These are phyloP conservation scores for Leishmania braziliensis DNA, from an alignment of 208 protist genomes.

Conservation along the genomic window DNA sequence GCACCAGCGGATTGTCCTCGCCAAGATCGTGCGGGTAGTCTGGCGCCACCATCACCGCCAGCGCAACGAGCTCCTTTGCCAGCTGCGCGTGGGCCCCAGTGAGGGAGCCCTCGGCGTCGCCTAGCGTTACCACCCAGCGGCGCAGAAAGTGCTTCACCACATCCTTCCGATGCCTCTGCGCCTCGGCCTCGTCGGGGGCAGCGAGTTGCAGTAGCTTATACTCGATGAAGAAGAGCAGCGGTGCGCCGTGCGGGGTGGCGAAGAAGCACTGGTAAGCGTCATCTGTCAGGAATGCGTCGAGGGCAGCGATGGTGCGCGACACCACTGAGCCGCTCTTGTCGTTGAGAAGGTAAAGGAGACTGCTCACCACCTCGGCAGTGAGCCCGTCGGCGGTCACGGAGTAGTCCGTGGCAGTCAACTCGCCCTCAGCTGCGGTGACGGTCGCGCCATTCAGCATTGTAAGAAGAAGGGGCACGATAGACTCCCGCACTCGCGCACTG, in stretches of 20 bases:
- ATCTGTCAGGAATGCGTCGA: slow-evolving; percentile 76
- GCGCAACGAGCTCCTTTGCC: slow-evolving; percentile 56
- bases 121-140: slow-evolving; percentile 60
- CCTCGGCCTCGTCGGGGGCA: slow-evolving; percentile 2
- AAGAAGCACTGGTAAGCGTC: slow-evolving; percentile 36
- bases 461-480: slow-evolving; percentile 74
- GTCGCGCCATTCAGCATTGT: slow-evolving; percentile 45
- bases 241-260: slow-evolving; percentile 34
- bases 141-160: slow-evolving; percentile 68
- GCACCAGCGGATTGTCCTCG: slow-evolving; percentile 55
- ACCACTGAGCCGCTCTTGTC: slow-evolving; percentile 77
- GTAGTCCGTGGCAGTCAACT: neutral
- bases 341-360: slow-evolving; percentile 69
- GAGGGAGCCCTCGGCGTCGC: slow-evolving; percentile 36
- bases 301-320: slow-evolving; percentile 60
- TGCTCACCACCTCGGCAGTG: slow-evolving; percentile 61
- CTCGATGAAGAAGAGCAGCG: slow-evolving; percentile 63
- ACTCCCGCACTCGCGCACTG: slow-evolving; percentile 76
- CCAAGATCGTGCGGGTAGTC: slow-evolving; percentile 71
- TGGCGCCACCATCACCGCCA: slow-evolving; percentile 36
- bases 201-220: slow-evolving; percentile 65
- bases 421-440: slow-evolving; percentile 7
- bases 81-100: slow-evolving; percentile 39
- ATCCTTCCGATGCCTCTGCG: slow-evolving; percentile 38
- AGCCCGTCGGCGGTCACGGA: slow-evolving; percentile 5